These are phyloP conservation scores for Tetrahymena borealis DNA, from an alignment of 73 alveolate species.

Conservation along the genomic window DNA sequence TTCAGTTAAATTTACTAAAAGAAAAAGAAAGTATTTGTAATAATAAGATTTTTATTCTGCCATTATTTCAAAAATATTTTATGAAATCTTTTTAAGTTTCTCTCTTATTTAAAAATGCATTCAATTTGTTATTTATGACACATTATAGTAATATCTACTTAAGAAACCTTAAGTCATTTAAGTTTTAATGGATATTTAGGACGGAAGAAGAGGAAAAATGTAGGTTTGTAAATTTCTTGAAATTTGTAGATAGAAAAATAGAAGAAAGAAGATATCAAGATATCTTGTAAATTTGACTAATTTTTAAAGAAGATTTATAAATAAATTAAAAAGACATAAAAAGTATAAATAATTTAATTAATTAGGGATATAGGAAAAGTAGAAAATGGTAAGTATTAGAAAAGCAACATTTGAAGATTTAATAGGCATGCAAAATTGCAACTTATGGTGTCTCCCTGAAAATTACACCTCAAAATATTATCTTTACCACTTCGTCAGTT, in stretches of 20 bases:
- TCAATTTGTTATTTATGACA: too few species aligned
- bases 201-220: neutral
- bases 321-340: neutral
- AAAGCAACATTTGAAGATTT: slow-evolving; percentile 33
- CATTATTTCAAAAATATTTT: too few species aligned
- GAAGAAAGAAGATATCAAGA: neutral
- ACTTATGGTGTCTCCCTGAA: slow-evolving; percentile 91
- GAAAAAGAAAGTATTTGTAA: too few species aligned
- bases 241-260: neutral
- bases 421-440: slow-evolving; percentile 48
- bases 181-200: too few species aligned
- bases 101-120: too few species aligned
- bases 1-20: too few species aligned
- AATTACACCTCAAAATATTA: slow-evolving; percentile 91
- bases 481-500: slow-evolving; percentile 83
- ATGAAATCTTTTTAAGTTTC: too few species aligned
- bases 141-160: too few species aligned
- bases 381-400: slow-evolving; percentile 31
- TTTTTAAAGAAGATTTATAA: neutral
- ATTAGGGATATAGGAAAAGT: neutral
- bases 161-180: too few species aligned
- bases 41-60: too few species aligned
- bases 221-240: neutral
- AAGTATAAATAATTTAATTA: neutral
- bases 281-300: neutral